Percentiles rank a stretch among this genome's conserved stretches.
Conservation (phyloP, 768 basidiomycete genomes). For the Porphyrellus cyaneotinctus region DNA sequence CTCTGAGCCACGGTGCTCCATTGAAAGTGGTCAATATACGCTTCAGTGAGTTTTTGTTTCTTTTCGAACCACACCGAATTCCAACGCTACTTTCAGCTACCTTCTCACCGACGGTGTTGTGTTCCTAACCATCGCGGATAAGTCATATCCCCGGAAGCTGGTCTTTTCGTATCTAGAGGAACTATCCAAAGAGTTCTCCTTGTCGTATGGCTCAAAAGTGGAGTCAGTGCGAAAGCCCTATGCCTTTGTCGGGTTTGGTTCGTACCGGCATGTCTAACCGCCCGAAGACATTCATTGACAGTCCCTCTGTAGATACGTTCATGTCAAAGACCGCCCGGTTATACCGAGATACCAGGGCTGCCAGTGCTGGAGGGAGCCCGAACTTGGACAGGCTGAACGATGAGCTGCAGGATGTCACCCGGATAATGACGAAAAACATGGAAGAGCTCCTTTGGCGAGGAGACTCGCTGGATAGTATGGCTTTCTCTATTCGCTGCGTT, state of each 20-base stretch:
- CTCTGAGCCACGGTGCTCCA: conserved; percentile 93
- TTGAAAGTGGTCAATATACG: conserved; percentile 94
- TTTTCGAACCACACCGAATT: background rate
- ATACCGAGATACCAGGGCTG: conserved; percentile 91
- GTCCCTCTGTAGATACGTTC: conserved; percentile 75
- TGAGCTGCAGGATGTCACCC: conserved; percentile 94
- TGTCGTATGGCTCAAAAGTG: conserved; percentile 89
- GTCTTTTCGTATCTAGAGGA: conserved; percentile 98
- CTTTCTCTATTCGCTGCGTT: background rate
- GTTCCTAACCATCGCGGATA: conserved; percentile 92
- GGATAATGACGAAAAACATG: conserved; percentile 99
- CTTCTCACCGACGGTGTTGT: conserved; percentile 92
- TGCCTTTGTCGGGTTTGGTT: conserved; percentile 97
- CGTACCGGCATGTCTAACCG: conserved; percentile 26
- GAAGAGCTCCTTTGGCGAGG: conserved; percentile 98
- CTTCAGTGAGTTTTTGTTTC: conserved; percentile 67
- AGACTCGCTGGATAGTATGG: conserved; percentile 90
- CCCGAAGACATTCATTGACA: conserved; percentile 2
- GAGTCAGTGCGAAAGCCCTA: conserved; percentile 94
- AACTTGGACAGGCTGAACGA: conserved; percentile 87
- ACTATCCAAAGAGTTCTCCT: conserved; percentile 91
- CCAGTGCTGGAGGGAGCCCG: conserved; percentile 58
- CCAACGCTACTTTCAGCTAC: conserved; percentile 56
- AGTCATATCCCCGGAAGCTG: conserved; percentile 94
- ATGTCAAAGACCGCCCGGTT: conserved; percentile 97